phyloP scores from a whole-genome alignment of 148 eudicot species.

The Diospyros kaki region DNA sequence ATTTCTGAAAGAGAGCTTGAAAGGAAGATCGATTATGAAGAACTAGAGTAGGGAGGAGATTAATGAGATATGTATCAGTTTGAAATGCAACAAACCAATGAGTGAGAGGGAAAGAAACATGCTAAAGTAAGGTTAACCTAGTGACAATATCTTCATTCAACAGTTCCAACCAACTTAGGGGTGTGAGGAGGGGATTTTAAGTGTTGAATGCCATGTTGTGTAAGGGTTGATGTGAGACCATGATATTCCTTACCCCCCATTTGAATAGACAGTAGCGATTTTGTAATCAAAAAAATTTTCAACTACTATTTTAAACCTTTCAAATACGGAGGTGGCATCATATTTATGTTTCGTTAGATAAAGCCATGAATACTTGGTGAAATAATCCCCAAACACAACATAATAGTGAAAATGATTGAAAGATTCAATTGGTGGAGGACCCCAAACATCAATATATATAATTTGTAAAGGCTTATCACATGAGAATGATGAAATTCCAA shows the following conservation, averaged over 20 bases:
- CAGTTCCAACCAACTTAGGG: not conserved
- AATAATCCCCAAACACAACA: no score
- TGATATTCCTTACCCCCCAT: not conserved
- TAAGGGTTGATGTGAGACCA: not conserved
- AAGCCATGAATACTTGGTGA: no score
- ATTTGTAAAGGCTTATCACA: no score
- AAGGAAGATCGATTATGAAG: no score
- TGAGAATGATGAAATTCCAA: no score
- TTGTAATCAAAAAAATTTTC: not conserved
- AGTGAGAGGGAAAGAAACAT: not conserved
- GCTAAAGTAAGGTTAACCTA: not conserved
- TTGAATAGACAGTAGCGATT: not conserved
- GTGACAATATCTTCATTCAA: not conserved
- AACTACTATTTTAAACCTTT: not conserved
- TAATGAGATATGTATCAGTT: not conserved
- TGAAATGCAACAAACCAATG: not conserved
- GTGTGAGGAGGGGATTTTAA: not conserved
- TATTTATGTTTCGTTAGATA: no score
- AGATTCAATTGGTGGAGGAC: no score
- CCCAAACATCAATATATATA: no score
- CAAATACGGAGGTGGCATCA: not conserved
- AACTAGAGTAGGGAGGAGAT: not conserved
- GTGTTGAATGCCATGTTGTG: not conserved
- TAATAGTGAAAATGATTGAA: no score
- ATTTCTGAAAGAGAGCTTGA: not conserved